phyloP scores from a whole-genome alignment of 306 rosid genomes.

The Cicer pinnatifidum region DNA sequence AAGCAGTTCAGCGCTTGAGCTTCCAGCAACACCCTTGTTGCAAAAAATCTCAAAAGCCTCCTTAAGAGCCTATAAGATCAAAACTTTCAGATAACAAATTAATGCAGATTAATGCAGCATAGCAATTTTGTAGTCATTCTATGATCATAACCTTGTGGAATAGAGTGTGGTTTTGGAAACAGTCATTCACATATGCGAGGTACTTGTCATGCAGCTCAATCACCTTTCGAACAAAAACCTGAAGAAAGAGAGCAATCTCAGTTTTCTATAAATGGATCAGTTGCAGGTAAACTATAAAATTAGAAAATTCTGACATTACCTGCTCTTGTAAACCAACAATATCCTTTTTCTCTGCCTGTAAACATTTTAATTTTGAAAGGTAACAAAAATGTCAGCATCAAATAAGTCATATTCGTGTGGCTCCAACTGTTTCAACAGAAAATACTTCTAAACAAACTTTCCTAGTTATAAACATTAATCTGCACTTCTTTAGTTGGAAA shows the following conservation, averaged over 20 bases:
- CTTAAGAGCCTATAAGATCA: constrained; percentile 71
- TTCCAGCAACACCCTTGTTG: constrained; percentile 85
- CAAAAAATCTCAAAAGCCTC: constrained; percentile 95
- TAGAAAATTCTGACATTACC: constrained; percentile 46
- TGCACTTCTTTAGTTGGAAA: constrained; percentile 14
- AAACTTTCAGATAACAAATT: constrained; percentile 36
- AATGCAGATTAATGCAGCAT: constrained; percentile 14
- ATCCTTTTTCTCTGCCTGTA: constrained; percentile 84
- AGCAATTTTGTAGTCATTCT: constrained; percentile 16
- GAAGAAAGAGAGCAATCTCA: constrained; percentile 54
- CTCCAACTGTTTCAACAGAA: constrained; percentile 10
- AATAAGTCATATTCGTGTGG: constrained; percentile 14
- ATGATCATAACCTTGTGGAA: constrained; percentile 84
- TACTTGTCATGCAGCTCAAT: constrained; percentile 94
- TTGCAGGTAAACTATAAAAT: not conserved
- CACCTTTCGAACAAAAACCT: constrained; percentile 84
- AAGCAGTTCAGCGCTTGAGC: constrained; percentile 92
- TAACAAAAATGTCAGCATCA: constrained; percentile 42
- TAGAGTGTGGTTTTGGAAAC: constrained; percentile 83
- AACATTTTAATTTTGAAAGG: constrained; percentile 37
- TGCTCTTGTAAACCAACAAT: constrained; percentile 82
- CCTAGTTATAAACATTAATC: constrained; percentile 10
- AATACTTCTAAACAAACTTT: constrained; percentile 7
- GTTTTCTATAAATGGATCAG: constrained; percentile 14
- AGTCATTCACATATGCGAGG: constrained; percentile 76